Percentiles rank a stretch among this genome's conserved stretches.
phyloP scores from a whole-genome alignment of 306 rosid genomes.

The Inga oerstediana region DNA sequence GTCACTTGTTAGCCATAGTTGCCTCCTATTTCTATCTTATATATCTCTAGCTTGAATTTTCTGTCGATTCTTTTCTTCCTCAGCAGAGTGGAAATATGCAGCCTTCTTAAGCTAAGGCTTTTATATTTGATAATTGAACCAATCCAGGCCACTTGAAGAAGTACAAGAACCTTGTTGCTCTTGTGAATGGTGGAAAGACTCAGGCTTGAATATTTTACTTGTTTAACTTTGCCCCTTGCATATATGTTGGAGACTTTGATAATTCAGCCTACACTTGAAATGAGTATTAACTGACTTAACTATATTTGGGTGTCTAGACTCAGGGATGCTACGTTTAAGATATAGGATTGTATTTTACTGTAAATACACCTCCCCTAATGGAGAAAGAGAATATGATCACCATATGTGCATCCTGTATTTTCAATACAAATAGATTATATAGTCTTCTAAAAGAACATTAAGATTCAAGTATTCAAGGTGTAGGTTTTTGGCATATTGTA shows the following conservation, averaged over 20 bases:
- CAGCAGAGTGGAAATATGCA: background rate
- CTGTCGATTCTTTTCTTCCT: background rate
- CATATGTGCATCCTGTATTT: background rate
- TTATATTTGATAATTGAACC: background rate
- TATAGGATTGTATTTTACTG: background rate
- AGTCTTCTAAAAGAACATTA: background rate
- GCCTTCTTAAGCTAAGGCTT: background rate
- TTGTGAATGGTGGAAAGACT: background rate
- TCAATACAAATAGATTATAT: background rate
- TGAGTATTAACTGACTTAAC: background rate
- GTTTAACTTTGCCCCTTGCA: background rate
- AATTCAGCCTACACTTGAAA: background rate
- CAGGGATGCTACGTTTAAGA: background rate
- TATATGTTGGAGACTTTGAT: background rate
- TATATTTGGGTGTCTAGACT: background rate
- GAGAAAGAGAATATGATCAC: background rate
- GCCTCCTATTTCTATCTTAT: background rate
- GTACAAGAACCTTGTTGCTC: conserved; percentile 5
- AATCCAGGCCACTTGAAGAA: background rate
- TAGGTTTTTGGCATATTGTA: background rate
- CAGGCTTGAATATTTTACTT: background rate
- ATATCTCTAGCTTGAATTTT: background rate
- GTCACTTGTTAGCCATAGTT: background rate
- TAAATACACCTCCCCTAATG: background rate
- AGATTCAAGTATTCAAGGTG: background rate